Evolutionary conservation across 169 alveolate species (phyloP).

Genomic region (Plasmodium ovale): DNA sequence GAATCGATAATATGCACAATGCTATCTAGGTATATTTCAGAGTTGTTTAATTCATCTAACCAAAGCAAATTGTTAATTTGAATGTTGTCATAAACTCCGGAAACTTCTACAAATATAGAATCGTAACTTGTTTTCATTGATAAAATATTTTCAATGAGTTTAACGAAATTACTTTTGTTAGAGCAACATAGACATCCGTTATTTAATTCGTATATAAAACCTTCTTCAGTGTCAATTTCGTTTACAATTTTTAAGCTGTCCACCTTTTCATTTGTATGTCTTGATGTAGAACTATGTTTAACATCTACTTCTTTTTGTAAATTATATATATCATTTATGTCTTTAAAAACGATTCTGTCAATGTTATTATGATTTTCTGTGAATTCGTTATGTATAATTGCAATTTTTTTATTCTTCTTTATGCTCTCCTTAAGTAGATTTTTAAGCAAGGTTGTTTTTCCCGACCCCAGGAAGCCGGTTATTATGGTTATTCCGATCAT

Average conservation of each 20-base stretch:
- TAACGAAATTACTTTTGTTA: slow-evolving; percentile 71
- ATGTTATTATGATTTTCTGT: slow-evolving; percentile 67
- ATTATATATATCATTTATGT: slow-evolving; percentile 73
- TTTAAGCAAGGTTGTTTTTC: slow-evolving; percentile 73
- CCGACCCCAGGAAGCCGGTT: slow-evolving; percentile 74
- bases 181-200: slow-evolving; percentile 76
- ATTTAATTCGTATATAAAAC: slow-evolving; percentile 70
- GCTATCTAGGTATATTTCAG: slow-evolving; percentile 73
- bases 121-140: slow-evolving; percentile 52
- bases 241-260: slow-evolving; percentile 43
- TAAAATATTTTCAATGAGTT: slow-evolving; percentile 61
- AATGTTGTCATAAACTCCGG: slow-evolving; percentile 70
- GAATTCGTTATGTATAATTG: slow-evolving; percentile 75
- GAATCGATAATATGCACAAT: slow-evolving; percentile 60
- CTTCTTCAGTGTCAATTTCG: slow-evolving; percentile 66
- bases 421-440: slow-evolving; percentile 51
- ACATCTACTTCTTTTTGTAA: slow-evolving; percentile 13
- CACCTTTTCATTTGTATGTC: neutral
- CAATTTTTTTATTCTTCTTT: slow-evolving; percentile 52
- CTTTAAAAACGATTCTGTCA: slow-evolving; percentile 71
- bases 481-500: slow-evolving; percentile 76
- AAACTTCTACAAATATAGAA: slow-evolving; percentile 64
- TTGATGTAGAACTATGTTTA: neutral
- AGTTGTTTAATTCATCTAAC: slow-evolving; percentile 69
- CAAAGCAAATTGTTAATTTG: slow-evolving; percentile 59